Conservation (phyloP, 805 yeast genomes). For the Pichia pseudocactophila region DNA sequence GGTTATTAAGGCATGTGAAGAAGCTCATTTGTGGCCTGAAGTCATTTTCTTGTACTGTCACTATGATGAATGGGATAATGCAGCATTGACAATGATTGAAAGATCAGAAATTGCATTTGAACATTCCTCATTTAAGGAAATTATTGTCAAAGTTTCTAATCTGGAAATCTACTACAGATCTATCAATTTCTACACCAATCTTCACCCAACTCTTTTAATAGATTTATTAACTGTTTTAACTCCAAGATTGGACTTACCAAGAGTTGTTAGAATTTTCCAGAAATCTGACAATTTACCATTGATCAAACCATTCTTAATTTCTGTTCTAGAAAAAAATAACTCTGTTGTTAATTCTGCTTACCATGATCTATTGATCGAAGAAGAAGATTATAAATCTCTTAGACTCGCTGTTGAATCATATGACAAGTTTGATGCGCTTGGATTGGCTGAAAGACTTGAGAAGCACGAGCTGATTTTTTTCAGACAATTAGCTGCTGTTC, state of each 20-base stretch:
- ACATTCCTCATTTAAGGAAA: slow-evolving; percentile 89
- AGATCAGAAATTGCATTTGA: slow-evolving; percentile 89
- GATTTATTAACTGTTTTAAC: slow-evolving; percentile 79
- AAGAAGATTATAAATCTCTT: slow-evolving; percentile 88
- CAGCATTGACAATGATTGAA: slow-evolving; percentile 94
- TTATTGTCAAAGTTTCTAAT: slow-evolving; percentile 89
- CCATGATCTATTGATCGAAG: slow-evolving; percentile 92
- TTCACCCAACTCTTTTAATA: slow-evolving; percentile 83
- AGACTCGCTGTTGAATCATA: slow-evolving; percentile 79
- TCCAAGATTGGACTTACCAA: slow-evolving; percentile 86
- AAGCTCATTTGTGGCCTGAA: slow-evolving; percentile 93
- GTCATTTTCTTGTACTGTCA: slow-evolving; percentile 93
- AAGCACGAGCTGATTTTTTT: slow-evolving; percentile 85
- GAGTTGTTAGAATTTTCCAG: slow-evolving; percentile 90
- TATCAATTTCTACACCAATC: slow-evolving; percentile 84
- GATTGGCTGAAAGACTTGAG: slow-evolving; percentile 86
- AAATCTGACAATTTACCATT: slow-evolving; percentile 94
- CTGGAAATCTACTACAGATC: slow-evolving; percentile 96
- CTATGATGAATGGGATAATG: slow-evolving; percentile 99
- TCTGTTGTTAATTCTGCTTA: slow-evolving; percentile 90
- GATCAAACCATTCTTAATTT: slow-evolving; percentile 89
- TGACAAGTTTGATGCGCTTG: slow-evolving; percentile 88
- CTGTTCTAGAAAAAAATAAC: slow-evolving; percentile 84
- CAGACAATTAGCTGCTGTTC: slow-evolving; percentile 91
- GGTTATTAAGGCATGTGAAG: slow-evolving; percentile 88